Evolutionary conservation across 257 asterid genomes (phyloP), one percentile per base, ranked within the genome.

Genomic region (Linderniella brevidens): DNA sequence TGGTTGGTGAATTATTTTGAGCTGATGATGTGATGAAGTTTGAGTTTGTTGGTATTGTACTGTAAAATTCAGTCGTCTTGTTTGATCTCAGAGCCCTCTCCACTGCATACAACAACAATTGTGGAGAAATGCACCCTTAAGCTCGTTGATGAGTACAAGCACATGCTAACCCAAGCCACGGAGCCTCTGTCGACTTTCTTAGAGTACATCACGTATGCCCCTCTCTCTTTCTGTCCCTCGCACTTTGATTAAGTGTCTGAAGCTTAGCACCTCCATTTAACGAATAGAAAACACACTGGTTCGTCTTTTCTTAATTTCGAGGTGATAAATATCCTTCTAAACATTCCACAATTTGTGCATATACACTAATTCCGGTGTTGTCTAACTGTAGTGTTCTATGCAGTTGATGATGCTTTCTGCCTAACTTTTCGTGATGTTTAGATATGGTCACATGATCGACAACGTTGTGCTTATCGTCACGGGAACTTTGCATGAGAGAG

Each of bases 381-480:
- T 25, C 32, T 25, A 2, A 25, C 6, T 3, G 32, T 25, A 25
- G 32, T 25, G n/a, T 25, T 25, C 32, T 2, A 25, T 25, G 32
- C 32, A 25, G 32, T 25, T 25, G 32, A 25, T 25, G 32, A 25
- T 25, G 3, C 32, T 25, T 6, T 25, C 32, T 25, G 32, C 32
- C 6, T 25, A 25, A 25, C 3, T 25, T 25, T 25, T 25, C 6
- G 4, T 25, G 32, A 25, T 25, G 32, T 25, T 10, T 17, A 85
- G 96, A 67, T 85, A 81, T 51, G 96, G 96, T 19, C 93, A 85
- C 68, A 85, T 85, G 96, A 85, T 85, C 29, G 96, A 85, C 75
- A 81, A 85, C 51, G 93, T 78, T 59, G 96, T 85, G 58, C 78
- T 85, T 32, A 79, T 86, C 60, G 86, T 86, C 51, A 82, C 92